Evolutionary conservation across 2,329 filamentous ascomycete species (phyloP).

Genomic region (Phaeoacremonium minimum): DNA sequence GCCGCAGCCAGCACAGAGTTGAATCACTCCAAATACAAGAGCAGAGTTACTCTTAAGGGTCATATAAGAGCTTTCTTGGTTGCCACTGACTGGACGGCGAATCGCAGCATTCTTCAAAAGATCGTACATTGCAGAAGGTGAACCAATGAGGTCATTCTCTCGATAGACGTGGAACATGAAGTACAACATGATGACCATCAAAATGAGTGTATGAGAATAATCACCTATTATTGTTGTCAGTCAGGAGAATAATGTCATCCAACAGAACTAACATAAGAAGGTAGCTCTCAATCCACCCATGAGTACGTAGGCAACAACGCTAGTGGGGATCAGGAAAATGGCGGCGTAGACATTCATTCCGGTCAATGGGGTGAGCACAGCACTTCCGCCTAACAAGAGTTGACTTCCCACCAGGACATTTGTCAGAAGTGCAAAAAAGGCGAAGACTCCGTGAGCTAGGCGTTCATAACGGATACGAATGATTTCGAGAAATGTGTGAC

Average conservation of each 20-base stretch:
- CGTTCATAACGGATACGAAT: neutral
- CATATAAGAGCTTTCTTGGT: neutral
- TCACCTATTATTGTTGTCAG: neutral
- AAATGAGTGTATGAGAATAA: neutral
- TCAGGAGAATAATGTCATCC: neutral
- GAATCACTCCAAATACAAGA: neutral
- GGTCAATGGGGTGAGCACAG: neutral
- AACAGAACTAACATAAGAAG: neutral
- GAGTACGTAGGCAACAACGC: neutral
- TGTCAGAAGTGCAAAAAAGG: neutral
- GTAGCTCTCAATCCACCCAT: neutral
- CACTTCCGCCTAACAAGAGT: neutral
- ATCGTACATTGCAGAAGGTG: neutral
- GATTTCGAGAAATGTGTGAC: slow-evolving; percentile 1
- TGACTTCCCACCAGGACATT: slow-evolving; percentile 1
- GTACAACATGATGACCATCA: neutral
- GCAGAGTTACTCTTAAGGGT: neutral
- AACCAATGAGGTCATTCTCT: neutral
- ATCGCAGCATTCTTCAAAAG: neutral
- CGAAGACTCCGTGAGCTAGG: neutral
- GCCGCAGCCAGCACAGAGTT: neutral
- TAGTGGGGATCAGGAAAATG: neutral
- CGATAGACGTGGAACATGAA: slow-evolving; percentile 2
- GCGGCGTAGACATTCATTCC: slow-evolving; percentile 1
- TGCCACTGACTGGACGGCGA: neutral